These are phyloP conservation scores for Geotrichum klebahnii DNA, from an alignment of 1,139 yeast genomes.

Conservation along the genomic window DNA sequence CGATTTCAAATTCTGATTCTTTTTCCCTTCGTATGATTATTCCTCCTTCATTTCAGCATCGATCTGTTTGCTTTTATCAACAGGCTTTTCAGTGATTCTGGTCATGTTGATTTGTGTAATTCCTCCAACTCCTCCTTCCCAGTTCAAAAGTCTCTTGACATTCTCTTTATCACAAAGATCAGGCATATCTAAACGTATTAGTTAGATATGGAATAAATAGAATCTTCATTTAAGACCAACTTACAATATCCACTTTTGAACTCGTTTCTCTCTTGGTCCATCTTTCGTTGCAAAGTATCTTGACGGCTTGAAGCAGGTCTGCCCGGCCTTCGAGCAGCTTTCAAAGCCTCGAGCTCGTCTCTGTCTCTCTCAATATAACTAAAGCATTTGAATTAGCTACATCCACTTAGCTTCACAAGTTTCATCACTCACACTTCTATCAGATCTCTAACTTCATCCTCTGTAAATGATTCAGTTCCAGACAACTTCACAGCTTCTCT, in stretches of 20 bases:
- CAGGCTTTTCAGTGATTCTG: slow-evolving; percentile 12
- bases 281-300: slow-evolving; percentile 57
- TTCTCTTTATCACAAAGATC: slow-evolving; percentile 60
- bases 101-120: slow-evolving; percentile 52
- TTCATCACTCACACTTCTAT: slow-evolving; percentile 44
- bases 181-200: slow-evolving; percentile 44
- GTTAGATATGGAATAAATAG: not conserved
- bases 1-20: not conserved
- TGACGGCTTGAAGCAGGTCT: slow-evolving; percentile 76
- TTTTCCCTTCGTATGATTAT: not conserved
- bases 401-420: not conserved
- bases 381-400: not conserved
- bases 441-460: slow-evolving; percentile 58
- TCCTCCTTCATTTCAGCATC: slow-evolving; percentile 10
- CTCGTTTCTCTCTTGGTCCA: slow-evolving; percentile 56
- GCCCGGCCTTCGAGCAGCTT: slow-evolving; percentile 69
- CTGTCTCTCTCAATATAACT: slow-evolving; percentile 62
- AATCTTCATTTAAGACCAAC: slow-evolving; percentile 16
- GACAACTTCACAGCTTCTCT: slow-evolving; percentile 56
- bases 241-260: slow-evolving; percentile 60
- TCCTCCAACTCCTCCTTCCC: slow-evolving; percentile 88
- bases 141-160: slow-evolving; percentile 56
- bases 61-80: not conserved
- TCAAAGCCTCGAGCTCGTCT: slow-evolving; percentile 61
- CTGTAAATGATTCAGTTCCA: slow-evolving; percentile 45